These are phyloP conservation scores for Tirmania nivea DNA, from an alignment of 495 filamentous ascomycete genomes.

Conservation along the genomic window DNA sequence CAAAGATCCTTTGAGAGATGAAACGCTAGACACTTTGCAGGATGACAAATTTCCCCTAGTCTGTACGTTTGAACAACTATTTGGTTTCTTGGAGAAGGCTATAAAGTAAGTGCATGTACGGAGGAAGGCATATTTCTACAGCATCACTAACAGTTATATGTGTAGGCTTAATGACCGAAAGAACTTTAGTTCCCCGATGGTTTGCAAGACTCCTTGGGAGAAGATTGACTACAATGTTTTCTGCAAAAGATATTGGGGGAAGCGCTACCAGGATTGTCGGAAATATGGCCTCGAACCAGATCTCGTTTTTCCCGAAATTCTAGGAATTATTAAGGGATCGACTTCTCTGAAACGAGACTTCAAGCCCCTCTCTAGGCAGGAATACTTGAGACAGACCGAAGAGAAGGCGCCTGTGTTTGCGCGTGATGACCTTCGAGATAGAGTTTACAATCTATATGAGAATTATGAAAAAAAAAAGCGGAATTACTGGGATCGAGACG, in stretches of 20 bases:
- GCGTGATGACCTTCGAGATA: constrained; percentile 9
- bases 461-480: constrained; percentile 22
- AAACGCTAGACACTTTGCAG: background rate
- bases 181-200: too few species aligned
- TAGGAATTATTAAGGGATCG: background rate
- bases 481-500: constrained; percentile 18
- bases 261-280: too few species aligned
- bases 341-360: background rate
- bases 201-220: too few species aligned
- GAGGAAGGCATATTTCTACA: too few species aligned
- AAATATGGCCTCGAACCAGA: background rate
- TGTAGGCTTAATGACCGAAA: too few species aligned
- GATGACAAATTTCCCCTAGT: background rate
- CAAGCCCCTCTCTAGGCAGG: background rate
- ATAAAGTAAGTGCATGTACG: background rate
- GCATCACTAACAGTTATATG: too few species aligned
- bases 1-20: background rate
- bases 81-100: background rate
- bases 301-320: background rate
- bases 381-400: too few species aligned
- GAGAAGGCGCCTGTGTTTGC: constrained; percentile 21
- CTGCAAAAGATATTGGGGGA: too few species aligned
- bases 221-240: too few species aligned
- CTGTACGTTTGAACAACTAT: background rate
- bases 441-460: constrained; percentile 21